Base-by-base conservation (phyloP, 2,329 filamentous ascomycete species). In the Xylariaceae sp. region DNA sequence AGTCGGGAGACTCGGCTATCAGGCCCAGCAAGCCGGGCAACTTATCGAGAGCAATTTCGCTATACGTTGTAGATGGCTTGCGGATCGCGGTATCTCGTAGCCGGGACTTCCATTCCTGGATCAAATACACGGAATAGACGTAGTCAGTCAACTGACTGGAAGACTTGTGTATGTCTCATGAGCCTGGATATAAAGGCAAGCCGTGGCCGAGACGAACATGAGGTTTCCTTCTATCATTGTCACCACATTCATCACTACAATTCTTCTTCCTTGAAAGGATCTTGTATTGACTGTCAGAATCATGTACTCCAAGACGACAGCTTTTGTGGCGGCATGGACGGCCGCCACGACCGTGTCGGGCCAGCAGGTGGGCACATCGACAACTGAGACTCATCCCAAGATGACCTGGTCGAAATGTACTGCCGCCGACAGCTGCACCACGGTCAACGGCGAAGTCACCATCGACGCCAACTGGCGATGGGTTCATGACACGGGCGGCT, bases 391-490 rank as follows among this genome's bases (percentile, higher is more conserved):
- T 19, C 75, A 78, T 55, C 75, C 75, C 42, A 58, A 67, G 43
- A 63, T 78, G 62, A 71, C 66, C 49, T 75, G 72, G 68, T 62
- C 73, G 57, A 68, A 69, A 52, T 78, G 75, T 59, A 69, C 73
- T 30, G 61, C 59, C 14, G 66, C 59, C 42, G 71, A 72, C 44
- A 68, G 66, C 48, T 78, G 75, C 61, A 69, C 67, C 4, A 66
- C 65, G n/a, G 66, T 71, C 51, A 62, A 62, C 43, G 72, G 71
- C 30, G 70, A 69, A 40, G 66, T 78, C 42, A 73, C 75, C 36
- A 62, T 78, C 55, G 75, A 78, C 52, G 58, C 74, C 52, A 77
- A 77, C 64, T 78, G 74, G 74, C 72, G 75, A 48, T 78, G 75
- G 75, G 62, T 76, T 43, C 73, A 77, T 62, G 59, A 62, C 12